Evolutionary conservation across 192 early-diverging fungal genomes (phyloP).

Genomic region (Podila epigama): DNA sequence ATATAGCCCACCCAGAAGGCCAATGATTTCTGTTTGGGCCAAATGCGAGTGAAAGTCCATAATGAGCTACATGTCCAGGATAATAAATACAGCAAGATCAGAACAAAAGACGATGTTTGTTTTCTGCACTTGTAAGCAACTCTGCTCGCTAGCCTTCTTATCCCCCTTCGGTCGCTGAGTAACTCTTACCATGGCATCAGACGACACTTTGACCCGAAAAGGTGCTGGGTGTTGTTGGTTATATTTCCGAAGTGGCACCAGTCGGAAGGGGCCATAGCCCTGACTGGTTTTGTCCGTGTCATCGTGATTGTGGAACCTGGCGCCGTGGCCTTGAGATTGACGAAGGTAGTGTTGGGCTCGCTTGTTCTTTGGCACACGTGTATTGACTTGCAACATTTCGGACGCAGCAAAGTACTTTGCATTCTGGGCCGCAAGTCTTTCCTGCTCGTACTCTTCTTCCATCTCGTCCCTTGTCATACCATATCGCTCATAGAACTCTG

Average conservation of each 20-base stretch:
- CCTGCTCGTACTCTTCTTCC: constrained; percentile 53
- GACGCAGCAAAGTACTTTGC: constrained; percentile 65
- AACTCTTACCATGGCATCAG: constrained; percentile 59
- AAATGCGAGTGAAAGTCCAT: constrained; percentile 96
- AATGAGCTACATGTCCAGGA: constrained; percentile 65
- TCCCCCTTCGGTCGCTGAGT: too few relatives aligned
- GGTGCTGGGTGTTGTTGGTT: constrained; percentile 56
- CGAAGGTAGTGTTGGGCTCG: constrained; percentile 34
- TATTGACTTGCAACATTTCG: constrained; percentile 27
- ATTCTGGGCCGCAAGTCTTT: constrained; percentile 57
- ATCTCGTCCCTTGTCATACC: constrained; percentile 47
- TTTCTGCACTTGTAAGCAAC: too few relatives aligned
- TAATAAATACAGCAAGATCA: too few relatives aligned
- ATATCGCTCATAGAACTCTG: constrained; percentile 20
- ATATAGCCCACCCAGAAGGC: constrained; percentile 85
- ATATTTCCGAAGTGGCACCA: constrained; percentile 58
- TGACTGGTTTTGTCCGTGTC: constrained; percentile 16
- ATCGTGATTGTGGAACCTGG: constrained; percentile 10
- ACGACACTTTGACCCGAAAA: constrained; percentile 57
- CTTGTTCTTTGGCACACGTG: constrained; percentile 32
- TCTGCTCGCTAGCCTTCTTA: too few relatives aligned
- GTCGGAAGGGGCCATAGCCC: constrained; percentile 64
- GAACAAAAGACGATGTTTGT: too few relatives aligned
- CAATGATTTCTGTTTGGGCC: constrained; percentile 92
- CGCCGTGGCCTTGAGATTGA: constrained; percentile 5